Evolutionary conservation across 1,284 basidiomycete genomes (phyloP).

Genomic region (Ganoderma multipileum): DNA sequence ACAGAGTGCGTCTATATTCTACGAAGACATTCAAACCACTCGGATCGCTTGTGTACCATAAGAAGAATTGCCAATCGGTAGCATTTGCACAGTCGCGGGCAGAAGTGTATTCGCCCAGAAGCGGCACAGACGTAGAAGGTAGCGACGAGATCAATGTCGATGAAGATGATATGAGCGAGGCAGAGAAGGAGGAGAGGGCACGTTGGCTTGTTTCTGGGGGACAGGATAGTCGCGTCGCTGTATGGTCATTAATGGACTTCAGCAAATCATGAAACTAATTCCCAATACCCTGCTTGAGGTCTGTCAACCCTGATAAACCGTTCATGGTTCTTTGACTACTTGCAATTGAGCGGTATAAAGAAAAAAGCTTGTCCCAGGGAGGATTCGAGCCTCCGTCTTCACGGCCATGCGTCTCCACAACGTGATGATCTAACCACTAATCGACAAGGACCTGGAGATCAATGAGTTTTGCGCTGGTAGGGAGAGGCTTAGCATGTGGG

Average conservation of each 20-base stretch:
- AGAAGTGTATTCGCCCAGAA: background rate
- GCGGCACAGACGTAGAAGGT: conserved; percentile 17
- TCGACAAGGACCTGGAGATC: conserved; percentile 26
- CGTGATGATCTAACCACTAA: conserved; percentile 34
- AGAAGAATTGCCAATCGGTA: conserved; percentile 72
- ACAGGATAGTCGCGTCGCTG: conserved; percentile 76
- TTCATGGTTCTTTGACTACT: too few relatives aligned
- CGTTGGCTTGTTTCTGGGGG: conserved; percentile 79
- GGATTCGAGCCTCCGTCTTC: conserved; percentile 29
- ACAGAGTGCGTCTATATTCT: conserved; percentile 80
- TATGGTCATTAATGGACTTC: conserved; percentile 84
- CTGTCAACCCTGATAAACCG: too few relatives aligned
- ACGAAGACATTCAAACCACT: conserved; percentile 79
- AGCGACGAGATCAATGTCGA: conserved; percentile 56
- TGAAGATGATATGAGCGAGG: conserved; percentile 55
- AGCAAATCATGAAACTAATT: conserved; percentile 39
- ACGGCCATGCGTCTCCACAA: conserved; percentile 23
- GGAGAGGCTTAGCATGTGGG: too few relatives aligned
- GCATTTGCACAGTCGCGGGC: conserved; percentile 60
- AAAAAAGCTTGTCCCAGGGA: conserved; percentile 27
- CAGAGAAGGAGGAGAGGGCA: conserved; percentile 58
- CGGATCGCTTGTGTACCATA: conserved; percentile 83
- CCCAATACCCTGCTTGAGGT: background rate
- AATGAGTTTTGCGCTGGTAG: background rate
- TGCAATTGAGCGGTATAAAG: background rate